A percentile compares a stretch with the other conserved stretches of the same genome.
phyloP scores from a whole-genome alignment of 202 grass and related monocot species.

The Setaria italica region DNA sequence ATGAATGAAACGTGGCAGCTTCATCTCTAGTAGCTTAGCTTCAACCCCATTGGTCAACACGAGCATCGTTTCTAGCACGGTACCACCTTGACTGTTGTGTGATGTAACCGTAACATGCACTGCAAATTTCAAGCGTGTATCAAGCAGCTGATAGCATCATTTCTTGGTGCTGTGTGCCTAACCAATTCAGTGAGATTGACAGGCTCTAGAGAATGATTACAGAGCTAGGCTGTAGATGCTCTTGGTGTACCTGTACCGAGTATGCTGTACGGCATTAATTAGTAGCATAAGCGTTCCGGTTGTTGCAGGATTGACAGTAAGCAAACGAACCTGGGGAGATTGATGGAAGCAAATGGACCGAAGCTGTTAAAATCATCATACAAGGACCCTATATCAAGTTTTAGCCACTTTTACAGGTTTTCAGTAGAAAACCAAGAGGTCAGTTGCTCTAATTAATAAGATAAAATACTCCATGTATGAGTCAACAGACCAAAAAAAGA shows the following conservation, averaged over 20 bases:
- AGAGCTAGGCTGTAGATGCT: background rate
- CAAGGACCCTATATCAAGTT: constrained; percentile 77
- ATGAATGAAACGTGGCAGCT: background rate
- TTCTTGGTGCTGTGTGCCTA: background rate
- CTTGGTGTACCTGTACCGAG: background rate
- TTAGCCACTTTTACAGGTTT: constrained; percentile 61
- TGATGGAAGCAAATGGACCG: constrained; percentile 77
- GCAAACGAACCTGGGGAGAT: constrained; percentile 79
- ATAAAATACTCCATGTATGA: background rate
- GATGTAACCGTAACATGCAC: background rate
- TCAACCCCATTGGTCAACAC: background rate
- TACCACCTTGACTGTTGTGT: background rate
- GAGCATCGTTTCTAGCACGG: too few species aligned
- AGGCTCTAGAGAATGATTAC: background rate
- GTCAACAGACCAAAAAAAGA: constrained; percentile 9
- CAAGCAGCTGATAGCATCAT: background rate
- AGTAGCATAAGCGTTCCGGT: background rate
- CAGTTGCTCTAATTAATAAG: constrained; percentile 20
- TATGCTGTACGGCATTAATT: background rate
- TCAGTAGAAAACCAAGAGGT: constrained; percentile 78
- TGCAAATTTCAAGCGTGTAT: background rate
- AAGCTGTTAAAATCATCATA: constrained; percentile 78
- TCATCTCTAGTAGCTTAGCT: background rate
- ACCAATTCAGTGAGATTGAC: background rate
- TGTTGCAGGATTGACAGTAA: constrained; percentile 63